Conservation (phyloP, 441 rosid genomes). For the Biscutella laevigata region DNA sequence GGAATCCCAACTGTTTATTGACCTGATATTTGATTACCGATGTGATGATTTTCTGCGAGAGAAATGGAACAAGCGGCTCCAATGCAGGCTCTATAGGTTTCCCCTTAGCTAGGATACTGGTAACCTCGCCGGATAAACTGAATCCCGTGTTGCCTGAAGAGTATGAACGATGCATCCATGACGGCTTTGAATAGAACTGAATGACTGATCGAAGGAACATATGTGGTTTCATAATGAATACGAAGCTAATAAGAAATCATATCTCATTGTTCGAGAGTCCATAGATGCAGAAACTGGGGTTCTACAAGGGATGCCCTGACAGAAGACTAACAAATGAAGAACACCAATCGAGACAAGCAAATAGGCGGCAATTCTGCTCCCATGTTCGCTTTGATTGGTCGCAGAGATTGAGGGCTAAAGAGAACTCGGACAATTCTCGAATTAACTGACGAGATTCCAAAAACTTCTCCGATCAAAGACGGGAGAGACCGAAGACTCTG, state of each 20-base stretch:
- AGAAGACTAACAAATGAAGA: neutral
- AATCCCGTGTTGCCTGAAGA: slow-evolving; percentile 19
- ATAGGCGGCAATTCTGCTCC: neutral
- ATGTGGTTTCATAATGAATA: slow-evolving; percentile 31
- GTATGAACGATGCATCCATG: slow-evolving; percentile 26
- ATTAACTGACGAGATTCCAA: neutral
- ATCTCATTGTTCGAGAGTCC: slow-evolving; percentile 17
- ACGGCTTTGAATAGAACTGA: slow-evolving; percentile 28
- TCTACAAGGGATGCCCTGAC: neutral
- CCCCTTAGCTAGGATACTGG: slow-evolving; percentile 32
- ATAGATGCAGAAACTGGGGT: slow-evolving; percentile 2
- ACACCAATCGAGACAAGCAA: neutral
- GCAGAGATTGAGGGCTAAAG: neutral
- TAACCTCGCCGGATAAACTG: slow-evolving; percentile 37
- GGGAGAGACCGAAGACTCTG: neutral
- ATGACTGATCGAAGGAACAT: slow-evolving; percentile 33
- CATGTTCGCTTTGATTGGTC: neutral
- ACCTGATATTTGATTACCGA: slow-evolving; percentile 44
- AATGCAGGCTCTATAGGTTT: slow-evolving; percentile 65
- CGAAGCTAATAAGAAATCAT: slow-evolving; percentile 2
- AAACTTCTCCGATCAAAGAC: neutral
- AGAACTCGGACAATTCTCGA: neutral
- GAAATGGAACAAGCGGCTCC: slow-evolving; percentile 54
- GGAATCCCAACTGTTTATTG: slow-evolving; percentile 41
- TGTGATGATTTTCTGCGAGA: slow-evolving; percentile 38